Evolutionary conservation across 495 filamentous ascomycete species (phyloP).

Genomic region (Lasiosphaeria hispida): DNA sequence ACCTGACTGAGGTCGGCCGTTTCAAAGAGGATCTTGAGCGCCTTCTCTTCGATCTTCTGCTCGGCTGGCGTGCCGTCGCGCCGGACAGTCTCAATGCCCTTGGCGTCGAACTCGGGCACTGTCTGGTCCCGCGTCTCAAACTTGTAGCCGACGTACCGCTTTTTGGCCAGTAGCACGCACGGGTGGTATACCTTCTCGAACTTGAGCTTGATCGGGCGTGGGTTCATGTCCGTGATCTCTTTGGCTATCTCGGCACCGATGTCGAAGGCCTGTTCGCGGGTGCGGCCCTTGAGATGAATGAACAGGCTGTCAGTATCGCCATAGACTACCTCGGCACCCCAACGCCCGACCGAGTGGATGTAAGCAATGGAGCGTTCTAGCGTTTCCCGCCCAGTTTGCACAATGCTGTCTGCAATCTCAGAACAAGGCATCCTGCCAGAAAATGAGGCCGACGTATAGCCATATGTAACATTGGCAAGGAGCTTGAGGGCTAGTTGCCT

Average conservation of each 20-base stretch:
- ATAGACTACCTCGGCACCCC: constrained; percentile 96
- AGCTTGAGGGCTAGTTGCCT: constrained; percentile 94
- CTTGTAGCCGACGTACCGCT: constrained; percentile 97
- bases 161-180: constrained; percentile 91
- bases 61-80: constrained; percentile 93
- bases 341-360: constrained; percentile 81
- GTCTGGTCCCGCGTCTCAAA: constrained; percentile 77
- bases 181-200: constrained; percentile 99
- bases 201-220: constrained; percentile 89
- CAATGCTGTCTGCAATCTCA: constrained; percentile 97
- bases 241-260: constrained; percentile 93
- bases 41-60: constrained; percentile 97
- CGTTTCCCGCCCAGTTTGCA: constrained; percentile 91
- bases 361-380: constrained; percentile 90
- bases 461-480: constrained; percentile 97
- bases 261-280: constrained; percentile 81
- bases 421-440: constrained; percentile 96
- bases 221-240: constrained; percentile 84
- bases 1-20: constrained; percentile 87
- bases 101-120: constrained; percentile 92
- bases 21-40: constrained; percentile 78
- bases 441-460: constrained; percentile 93
- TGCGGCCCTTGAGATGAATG: constrained; percentile 82
- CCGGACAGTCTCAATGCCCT: constrained; percentile 95
- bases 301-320: constrained; percentile 98